Evolutionary conservation across 805 yeast genomes (phyloP), one percentile per base, ranked within the genome.

Genomic region (Cyberlindnera petersonii): DNA sequence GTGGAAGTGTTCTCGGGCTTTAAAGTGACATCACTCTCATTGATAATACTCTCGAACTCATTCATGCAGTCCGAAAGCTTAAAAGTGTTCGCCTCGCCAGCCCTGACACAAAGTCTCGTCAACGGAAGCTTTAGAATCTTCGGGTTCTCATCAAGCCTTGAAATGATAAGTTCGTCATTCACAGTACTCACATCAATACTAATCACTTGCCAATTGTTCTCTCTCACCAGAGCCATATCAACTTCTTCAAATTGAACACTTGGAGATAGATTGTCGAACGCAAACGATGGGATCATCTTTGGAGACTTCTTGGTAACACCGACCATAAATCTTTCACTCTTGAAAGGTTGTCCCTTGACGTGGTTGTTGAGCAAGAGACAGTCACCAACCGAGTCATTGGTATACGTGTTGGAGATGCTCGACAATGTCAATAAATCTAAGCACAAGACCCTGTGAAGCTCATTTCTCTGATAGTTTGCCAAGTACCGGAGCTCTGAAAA

Each of bases 21-120:
- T 0, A 91, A 81, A 0, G 86, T 74, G 4, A 58, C 49, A 47
- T 85, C 78, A 55, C 91, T 87, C 37, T 69, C 68, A 0, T 58
- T 47, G 17, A 88, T 80, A 6, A 89, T 80, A 0, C 53, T 44
- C 4, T 62, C 52, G 29, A 85, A 56, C 35, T 73, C 77, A 0
- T 52, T 44, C 26, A 72, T 55, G 0, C 78, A 78, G 31, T 69
- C 72, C 0, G 55, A 47, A 46, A 75, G 76, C 0, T 71, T 56
- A 32, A 75, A 60, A 2, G 60, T 47, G 6, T 52, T 60, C 31
- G 66, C 71, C 38, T 71, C 73, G 5, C 66, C 57, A 26, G 69
- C 74, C 38, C 76, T 59, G 9, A 71, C 57, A 20, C 61, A 52
- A 39, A 66, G 73, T 34, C 86, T 63, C 17, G 68, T 68, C 31